Percentiles rank a stretch among this genome's conserved stretches.
Conservation (phyloP, 106 monocot species). For the Dendrobium catenatum region DNA sequence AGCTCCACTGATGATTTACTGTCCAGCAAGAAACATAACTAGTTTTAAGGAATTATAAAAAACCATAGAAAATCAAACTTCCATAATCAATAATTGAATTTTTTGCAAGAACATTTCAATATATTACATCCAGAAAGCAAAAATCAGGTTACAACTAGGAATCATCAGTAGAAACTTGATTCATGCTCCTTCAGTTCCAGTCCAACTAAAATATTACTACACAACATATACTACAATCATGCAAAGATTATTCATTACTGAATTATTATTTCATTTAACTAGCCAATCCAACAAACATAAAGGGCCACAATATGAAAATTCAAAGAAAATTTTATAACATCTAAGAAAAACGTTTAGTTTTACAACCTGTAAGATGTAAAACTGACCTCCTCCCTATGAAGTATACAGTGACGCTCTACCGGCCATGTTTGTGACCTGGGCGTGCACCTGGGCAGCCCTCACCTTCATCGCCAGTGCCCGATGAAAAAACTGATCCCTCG, state of each 20-base stretch:
- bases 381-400: constrained; percentile 19
- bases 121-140: neutral
- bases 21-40: neutral
- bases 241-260: neutral
- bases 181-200: neutral
- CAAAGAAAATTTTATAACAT: neutral
- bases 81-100: neutral
- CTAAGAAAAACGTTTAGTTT: neutral
- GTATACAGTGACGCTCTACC: constrained; percentile 30
- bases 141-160: neutral
- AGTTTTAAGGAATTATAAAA: neutral
- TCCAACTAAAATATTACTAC: neutral
- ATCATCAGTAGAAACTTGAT: neutral
- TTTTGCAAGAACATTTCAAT: neutral
- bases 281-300: neutral
- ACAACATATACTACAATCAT: neutral
- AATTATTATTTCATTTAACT: neutral
- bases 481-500: constrained; percentile 88
- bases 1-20: neutral
- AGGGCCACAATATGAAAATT: neutral
- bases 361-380: constrained; percentile 1
- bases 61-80: neutral
- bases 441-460: constrained; percentile 45
- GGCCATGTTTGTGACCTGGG: constrained; percentile 58
- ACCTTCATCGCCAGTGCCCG: constrained; percentile 57